These are phyloP conservation scores for Pestalotiopsis fici DNA, from an alignment of 2,329 filamentous ascomycete genomes.

Conservation along the genomic window DNA sequence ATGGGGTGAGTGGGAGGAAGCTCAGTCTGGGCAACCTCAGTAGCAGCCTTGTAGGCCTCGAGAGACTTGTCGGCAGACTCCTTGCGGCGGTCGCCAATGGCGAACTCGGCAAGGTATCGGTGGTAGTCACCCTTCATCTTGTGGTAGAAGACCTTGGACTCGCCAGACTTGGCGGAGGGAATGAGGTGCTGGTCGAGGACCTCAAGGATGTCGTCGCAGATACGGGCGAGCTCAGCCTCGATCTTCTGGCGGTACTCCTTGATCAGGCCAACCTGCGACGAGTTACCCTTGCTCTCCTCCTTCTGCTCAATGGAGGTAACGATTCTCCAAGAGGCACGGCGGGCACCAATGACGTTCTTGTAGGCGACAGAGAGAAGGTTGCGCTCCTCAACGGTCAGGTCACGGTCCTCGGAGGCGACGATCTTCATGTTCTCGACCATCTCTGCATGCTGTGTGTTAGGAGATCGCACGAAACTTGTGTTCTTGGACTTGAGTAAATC, in stretches of 20 bases:
- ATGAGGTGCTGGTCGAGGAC: conserved; percentile 94
- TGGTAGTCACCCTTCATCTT: conserved; percentile 99
- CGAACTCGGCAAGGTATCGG: conserved; percentile 97
- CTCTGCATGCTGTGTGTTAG: conserved; percentile 56
- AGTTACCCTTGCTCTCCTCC: conserved; percentile 98
- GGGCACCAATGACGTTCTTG: conserved; percentile 98
- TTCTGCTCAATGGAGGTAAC: conserved; percentile 99
- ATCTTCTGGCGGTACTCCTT: conserved; percentile 99
- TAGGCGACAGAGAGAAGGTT: conserved; percentile 97
- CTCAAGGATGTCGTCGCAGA: conserved; percentile 96
- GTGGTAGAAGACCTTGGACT: conserved; percentile 99
- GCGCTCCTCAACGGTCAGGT: conserved; percentile 90
- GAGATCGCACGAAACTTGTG: conserved; percentile 4
- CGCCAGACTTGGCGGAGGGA: conserved; percentile 88
- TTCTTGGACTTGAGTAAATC: background rate
- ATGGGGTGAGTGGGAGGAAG: conserved; percentile 91
- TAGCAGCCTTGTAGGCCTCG: conserved; percentile 95
- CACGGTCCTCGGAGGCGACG: conserved; percentile 83
- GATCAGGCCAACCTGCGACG: conserved; percentile 85
- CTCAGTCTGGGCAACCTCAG: conserved; percentile 86
- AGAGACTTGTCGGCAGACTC: conserved; percentile 89
- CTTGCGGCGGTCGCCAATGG: conserved; percentile 92
- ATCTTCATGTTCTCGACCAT: conserved; percentile 99
- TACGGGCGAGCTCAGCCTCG: conserved; percentile 92
- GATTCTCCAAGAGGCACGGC: conserved; percentile 97